A percentile compares a stretch with the other conserved stretches of the same genome.
Conservation (phyloP, 1,284 basidiomycete species). For the Leccinum laetum region DNA sequence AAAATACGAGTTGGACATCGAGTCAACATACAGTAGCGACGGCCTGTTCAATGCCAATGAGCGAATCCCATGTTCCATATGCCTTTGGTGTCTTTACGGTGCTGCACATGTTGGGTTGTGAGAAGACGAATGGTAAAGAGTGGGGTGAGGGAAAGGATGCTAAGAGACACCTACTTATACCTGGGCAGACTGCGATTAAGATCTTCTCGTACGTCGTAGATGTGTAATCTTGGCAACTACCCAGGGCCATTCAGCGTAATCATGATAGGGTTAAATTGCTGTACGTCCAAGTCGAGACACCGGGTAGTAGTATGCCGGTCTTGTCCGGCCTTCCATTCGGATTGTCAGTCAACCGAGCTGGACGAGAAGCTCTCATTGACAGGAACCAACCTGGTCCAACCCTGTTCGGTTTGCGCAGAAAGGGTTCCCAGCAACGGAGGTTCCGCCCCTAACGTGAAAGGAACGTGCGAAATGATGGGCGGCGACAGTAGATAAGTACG, state of each 20-base stretch:
- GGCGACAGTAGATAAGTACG: too few species aligned
- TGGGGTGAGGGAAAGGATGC: not conserved
- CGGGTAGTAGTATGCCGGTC: not conserved
- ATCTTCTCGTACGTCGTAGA: not conserved
- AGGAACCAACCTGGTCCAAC: too few species aligned
- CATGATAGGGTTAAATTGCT: not conserved
- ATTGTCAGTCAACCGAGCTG: not conserved
- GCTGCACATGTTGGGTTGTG: not conserved
- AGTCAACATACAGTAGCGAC: not conserved
- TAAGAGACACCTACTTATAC: not conserved
- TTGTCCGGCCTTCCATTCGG: not conserved
- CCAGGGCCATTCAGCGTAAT: not conserved
- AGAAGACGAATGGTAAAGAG: not conserved
- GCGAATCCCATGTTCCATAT: not conserved
- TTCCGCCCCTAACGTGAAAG: too few species aligned
- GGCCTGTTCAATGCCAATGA: not conserved
- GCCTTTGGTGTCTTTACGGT: not conserved
- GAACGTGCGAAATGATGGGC: too few species aligned
- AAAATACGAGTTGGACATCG: not conserved
- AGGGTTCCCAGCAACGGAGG: too few species aligned
- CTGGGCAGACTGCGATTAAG: not conserved
- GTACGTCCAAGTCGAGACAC: not conserved
- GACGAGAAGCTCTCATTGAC: too few species aligned
- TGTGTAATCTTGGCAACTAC: too few species aligned
- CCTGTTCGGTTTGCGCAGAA: too few species aligned